A percentile compares a stretch with the other conserved stretches of the same genome.
Evolutionary conservation across 305 asterid genomes (phyloP).

Genomic region (Ruellia speciosa): DNA sequence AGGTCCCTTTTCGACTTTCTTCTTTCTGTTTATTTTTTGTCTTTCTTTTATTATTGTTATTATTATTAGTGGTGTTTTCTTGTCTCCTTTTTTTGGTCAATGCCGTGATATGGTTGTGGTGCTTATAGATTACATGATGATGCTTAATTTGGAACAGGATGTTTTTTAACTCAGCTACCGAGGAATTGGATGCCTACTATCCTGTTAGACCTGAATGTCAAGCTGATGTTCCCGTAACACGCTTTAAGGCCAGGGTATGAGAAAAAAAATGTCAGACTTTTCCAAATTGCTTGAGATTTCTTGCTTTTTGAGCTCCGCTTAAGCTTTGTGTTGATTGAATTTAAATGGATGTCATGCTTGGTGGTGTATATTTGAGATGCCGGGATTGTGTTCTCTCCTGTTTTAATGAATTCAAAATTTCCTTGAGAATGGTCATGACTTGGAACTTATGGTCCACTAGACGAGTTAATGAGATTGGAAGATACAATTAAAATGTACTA

Average conservation of each 20-base stretch:
- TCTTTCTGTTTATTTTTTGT: not conserved
- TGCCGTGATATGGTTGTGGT: conserved; percentile 1
- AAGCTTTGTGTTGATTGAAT: not conserved
- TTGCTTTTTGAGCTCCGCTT: not conserved
- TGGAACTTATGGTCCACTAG: too few relatives aligned
- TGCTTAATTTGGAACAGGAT: conserved; percentile 28
- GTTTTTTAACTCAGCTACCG: conserved; percentile 44
- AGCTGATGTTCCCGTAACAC: conserved; percentile 74
- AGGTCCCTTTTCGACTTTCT: not conserved
- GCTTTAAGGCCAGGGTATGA: conserved; percentile 80
- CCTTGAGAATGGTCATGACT: too few relatives aligned
- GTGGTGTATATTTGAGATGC: conserved; percentile 12
- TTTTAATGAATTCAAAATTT: conserved; percentile 3
- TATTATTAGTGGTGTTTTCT: not conserved
- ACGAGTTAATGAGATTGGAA: too few relatives aligned
- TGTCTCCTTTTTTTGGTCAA: not conserved
- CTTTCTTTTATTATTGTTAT: not conserved
- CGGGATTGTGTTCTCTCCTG: not conserved
- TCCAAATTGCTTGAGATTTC: conserved; percentile 7
- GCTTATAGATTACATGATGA: conserved; percentile 12
- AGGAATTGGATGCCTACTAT: conserved; percentile 72
- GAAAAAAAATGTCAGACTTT: not conserved
- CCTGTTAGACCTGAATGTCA: conserved; percentile 73
- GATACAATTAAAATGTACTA: too few relatives aligned
- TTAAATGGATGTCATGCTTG: conserved; percentile 7